Base-by-base conservation (phyloP, 768 basidiomycete species). In the Hortiboletus flavorubellus region DNA sequence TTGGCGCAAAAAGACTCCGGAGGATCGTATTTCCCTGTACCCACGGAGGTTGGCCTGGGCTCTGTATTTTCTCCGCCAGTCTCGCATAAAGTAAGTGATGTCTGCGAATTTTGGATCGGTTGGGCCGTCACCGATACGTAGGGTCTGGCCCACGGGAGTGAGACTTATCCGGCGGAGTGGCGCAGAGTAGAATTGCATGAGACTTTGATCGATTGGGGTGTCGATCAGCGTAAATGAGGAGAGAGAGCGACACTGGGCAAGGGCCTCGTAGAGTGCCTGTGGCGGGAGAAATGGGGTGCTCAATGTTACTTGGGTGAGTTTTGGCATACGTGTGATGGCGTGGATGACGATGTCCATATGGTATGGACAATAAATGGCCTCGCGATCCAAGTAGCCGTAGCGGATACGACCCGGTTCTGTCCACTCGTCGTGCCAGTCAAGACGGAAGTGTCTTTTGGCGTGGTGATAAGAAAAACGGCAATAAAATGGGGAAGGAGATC, bases 361-460 rank as follows among this genome's bases (percentile, higher is more conserved):
- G 48, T 58, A n/a, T 0, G 71, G 66, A 39, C 63, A 64, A 18
- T 73, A 73, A 41, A 68, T 68, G 43, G 60, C 63, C 8, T 72
- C 67, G 46, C 68, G 71, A 60, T 71, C 71, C 31, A 70, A 54
- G 23, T 60, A 59, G 29, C 71, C 71, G 26, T 69, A 45, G 49
- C 71, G 71, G 21, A 72, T 60, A n/a, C 71, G 71, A 21, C 61
- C 66, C 1, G 71, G 72, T 33, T 72, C 71, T 31, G 71, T 71
- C 71, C 71, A 72, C 45, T 72, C 71, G 54, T 73, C 72, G 39
- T 69, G 71, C 71, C 71, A 72, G 35, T 71, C 60, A 34, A 72
- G 64, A 16, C 59, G 64, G 10, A 72, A 69, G 41, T 73, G 69
- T 51, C 71, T 72, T 16, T 14, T 21, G 2, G 40, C 31, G 21